Evolutionary conservation across 140 eudicot genomes (phyloP).

Genomic region (Flaveria floridana): DNA sequence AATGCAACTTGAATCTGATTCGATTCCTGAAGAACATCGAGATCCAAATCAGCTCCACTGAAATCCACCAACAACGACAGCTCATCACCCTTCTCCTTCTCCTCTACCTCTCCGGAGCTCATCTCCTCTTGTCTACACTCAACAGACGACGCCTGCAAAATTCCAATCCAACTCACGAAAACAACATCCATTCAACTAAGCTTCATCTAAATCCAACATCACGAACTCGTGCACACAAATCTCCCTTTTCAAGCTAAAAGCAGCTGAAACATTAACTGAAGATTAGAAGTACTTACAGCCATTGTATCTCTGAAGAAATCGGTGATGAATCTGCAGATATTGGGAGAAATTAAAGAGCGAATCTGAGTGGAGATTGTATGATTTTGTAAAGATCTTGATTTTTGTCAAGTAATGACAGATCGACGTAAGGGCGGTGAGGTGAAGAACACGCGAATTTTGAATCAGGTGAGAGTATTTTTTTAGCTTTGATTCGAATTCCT

Average conservation of each 20-base stretch:
- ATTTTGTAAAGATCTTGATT: not conserved
- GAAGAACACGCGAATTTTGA: constrained; percentile 29
- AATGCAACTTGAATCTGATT: constrained; percentile 41
- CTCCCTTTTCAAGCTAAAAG: no score
- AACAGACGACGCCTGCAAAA: constrained; percentile 65
- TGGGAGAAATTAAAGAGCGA: constrained; percentile 20
- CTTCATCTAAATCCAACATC: constrained; percentile 2
- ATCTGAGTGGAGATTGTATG: constrained; percentile 22
- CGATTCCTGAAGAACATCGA: constrained; percentile 42
- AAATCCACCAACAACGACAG: constrained; percentile 57
- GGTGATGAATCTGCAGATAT: constrained; percentile 16
- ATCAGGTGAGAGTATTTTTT: constrained; percentile 6
- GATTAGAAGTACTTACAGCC: constrained; percentile 30
- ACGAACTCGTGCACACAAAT: not conserved
- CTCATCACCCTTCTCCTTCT: constrained; percentile 64
- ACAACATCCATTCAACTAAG: not conserved
- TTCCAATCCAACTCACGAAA: not conserved
- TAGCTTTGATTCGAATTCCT: constrained; percentile 15
- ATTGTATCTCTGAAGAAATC: not conserved
- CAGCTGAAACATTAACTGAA: not conserved
- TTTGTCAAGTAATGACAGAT: constrained; percentile 26
- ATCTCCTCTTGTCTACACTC: constrained; percentile 52
- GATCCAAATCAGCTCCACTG: constrained; percentile 41
- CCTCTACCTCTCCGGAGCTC: constrained; percentile 35
- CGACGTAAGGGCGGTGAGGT: not conserved